Base-by-base conservation (phyloP, 2,329 filamentous ascomycete genomes). In the Geosmithia putterillii region DNA sequence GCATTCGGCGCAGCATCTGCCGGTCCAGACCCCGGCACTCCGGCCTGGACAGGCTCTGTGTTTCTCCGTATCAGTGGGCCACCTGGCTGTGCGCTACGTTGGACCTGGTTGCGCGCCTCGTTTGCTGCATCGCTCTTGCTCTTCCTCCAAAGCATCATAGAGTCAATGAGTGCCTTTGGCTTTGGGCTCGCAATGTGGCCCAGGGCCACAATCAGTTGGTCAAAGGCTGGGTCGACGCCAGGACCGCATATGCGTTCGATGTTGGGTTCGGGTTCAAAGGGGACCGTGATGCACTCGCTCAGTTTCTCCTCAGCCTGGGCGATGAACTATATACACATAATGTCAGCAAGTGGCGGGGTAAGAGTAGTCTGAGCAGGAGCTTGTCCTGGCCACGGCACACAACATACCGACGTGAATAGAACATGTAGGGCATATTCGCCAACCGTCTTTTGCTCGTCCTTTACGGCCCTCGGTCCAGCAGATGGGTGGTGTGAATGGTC, bases 121-220 rank as follows among this genome's bases (percentile, higher is more conserved):
- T 78, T 82, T 22, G 89, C 88, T 19, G 83, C 80, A 61, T 96
- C 90, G 50, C 88, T 94, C 66, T 96, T 96, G 50, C 79, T 86
- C 62, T 95, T 96, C 44, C 92, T 81, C 92, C 92, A 98, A 25
- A 94, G 75, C 86, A 98, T 98, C 60, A 98, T 88, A 18, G 86
- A 89, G 61, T 98, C 92, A 54, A 98, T 95, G 42, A 98, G 66
- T 5, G 88, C 86, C 58, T 94, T 96, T 5, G 94, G 94, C 57
- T 94, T 94, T 51, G 89, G 84, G 46, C 87, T 85, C 43, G 90
- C 87, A 55, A 98, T 95, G 58, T 96, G 90, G 3, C 92, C 92
- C 35, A 98, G 72, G 15, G 94, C 92, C 22, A 82, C 80, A 50
- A 98, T 94, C 54, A 95, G 77, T 63, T 96, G 90, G 61, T 98